A percentile compares a stretch with the other conserved stretches of the same genome.
These are phyloP conservation scores for Populus trichocarpa DNA, from an alignment of 441 rosid species.

Conservation along the genomic window DNA sequence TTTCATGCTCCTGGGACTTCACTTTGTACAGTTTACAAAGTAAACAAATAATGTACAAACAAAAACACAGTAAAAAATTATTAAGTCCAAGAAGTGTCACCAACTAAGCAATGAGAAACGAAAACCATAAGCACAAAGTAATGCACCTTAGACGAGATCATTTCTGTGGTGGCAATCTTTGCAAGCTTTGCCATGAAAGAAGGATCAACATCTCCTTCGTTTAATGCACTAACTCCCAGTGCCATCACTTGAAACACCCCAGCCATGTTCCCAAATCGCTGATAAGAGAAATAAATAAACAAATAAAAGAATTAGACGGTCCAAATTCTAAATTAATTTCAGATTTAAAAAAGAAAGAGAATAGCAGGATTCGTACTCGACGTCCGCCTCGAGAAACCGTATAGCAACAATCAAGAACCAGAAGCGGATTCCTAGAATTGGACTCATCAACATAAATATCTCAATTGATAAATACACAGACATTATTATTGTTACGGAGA, in stretches of 20 bases:
- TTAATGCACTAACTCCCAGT: conserved; percentile 63
- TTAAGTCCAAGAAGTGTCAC: neutral
- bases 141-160: conserved; percentile 86
- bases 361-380: conserved; percentile 41
- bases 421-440: conserved; percentile 76
- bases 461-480: neutral
- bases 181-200: conserved; percentile 82
- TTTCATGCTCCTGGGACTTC: neutral
- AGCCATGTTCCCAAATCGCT: conserved; percentile 95
- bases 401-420: conserved; percentile 90
- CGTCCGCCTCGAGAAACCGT: conserved; percentile 92
- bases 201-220: conserved; percentile 59
- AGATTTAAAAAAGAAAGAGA: neutral
- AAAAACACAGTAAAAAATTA: neutral
- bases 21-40: neutral
- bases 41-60: neutral
- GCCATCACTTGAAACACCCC: conserved; percentile 97
- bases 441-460: neutral
- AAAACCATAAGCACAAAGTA: neutral
- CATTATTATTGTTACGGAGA: neutral
- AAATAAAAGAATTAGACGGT: too few species aligned
- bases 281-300: conserved; percentile 12
- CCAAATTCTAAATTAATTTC: neutral
- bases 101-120: neutral
- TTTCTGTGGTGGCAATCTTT: conserved; percentile 89